Evolutionary conservation across 75 land plant genomes (phyloP), one percentile per base, ranked within the genome.

Genomic region (Cupressus sempervirens): DNA sequence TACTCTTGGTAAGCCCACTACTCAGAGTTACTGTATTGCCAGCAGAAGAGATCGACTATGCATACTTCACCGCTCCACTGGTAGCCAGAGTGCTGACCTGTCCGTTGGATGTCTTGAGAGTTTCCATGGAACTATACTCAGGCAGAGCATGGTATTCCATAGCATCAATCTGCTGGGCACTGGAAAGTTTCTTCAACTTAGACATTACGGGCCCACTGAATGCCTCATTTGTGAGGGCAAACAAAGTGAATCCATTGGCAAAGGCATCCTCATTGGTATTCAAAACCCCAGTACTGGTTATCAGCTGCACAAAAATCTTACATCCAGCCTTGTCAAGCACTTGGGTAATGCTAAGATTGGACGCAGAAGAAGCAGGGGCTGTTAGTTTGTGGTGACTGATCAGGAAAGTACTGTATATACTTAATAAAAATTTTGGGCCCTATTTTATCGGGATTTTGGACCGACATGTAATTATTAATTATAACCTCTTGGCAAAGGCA

Each of bases 221-320:
- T 0, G 91, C 91, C 52, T 76, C 91, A 30, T 90, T 90, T 77
- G 70, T 68, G 10, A 90, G 91, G 11, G 90, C 90, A 62, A 89
- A 84, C 45, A 89, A 23, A 23, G 91, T 89, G 65, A 89, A 68
- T 3, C 87, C 90, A 41, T 62, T 77, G 41, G 23, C 87, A 75
- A 72, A 35, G 10, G 84, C 90, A 65, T 53, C 65, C 53, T 87
- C 72, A 46, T 40, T 86, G 4, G 67, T 84, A 32, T 86, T 83
- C 1, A 88, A 52, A 29, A 88, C 87, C 0, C 89, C 89, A 11
- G 87, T 82, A 45, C 53, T 34, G 45, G 58, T 72, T 14, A 88
- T 18, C 20, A 83, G 45, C 26, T 40, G 13, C 9, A 84, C 84
- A 58, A 88, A 88, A 38, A 83, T 86, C 83, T 88, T 88, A 85